Base-by-base conservation (phyloP, 768 basidiomycete genomes). In the Russula lepida region DNA sequence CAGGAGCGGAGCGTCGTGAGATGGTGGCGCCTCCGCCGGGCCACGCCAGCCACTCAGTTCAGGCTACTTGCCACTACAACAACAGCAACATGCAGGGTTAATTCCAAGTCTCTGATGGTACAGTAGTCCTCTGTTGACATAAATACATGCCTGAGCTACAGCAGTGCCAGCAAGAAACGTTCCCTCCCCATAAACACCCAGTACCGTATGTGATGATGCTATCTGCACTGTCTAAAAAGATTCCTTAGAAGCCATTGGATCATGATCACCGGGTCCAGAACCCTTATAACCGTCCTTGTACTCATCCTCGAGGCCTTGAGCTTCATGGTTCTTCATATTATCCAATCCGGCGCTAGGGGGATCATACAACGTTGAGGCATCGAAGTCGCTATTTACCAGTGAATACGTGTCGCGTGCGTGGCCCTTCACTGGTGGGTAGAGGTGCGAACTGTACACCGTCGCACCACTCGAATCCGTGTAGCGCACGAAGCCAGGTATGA, bases 401-500 rank as follows among this genome's bases (percentile, higher is more conserved):
- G 48, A 39, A 48, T 56, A 46, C 6, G 46, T 30, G 19, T 11
- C 46, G n/a, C 46, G 60, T 23, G 35, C 19, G 30, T 53, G 55
- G 54, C 17, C 51, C 41, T 23, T 44, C 25, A 17, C 15, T 1
- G 52, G 25, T 11, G 41, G 56, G 41, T 25, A 33, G 47, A 43
- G 54, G 35, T 60, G 52, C 30, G 63, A 47, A 41, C 60, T 54
- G 56, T 66, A 66, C 25, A 66, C 32, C 27, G 33, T 47, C 25
- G 46, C 27, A n/a, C 65, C 65, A 30, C 32, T 49, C 30, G 21
- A 25, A 27, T 64, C 61, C 5, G 27, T 57, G 30, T 66, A 67
- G 23, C 66, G 57, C 49, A 60, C 44, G 27, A 64, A 63, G 33
- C 65, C 58, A 11, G 67, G 65, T 0, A 54, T 5, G 2, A 61